A percentile compares a stretch with the other conserved stretches of the same genome.
These are phyloP conservation scores for Baeospora myosura DNA, from an alignment of 1,284 basidiomycete species.

Conservation along the genomic window DNA sequence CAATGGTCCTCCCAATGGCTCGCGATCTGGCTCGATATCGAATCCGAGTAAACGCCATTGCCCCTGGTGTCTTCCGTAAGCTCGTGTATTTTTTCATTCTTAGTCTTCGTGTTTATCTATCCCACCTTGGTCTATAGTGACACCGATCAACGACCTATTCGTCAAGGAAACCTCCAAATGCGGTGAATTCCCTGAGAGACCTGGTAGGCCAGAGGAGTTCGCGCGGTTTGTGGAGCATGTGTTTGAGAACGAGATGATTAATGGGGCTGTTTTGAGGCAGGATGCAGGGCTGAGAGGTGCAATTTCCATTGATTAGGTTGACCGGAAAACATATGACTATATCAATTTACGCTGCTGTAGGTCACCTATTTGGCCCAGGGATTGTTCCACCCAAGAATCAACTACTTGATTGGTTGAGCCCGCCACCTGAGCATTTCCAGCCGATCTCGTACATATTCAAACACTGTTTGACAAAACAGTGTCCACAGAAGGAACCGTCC, in stretches of 20 bases:
- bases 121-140: background rate
- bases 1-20: slow-evolving; percentile 5
- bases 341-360: no score
- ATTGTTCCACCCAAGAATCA: no score
- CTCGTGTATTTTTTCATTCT: background rate
- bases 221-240: slow-evolving; percentile 1
- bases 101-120: background rate
- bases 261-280: slow-evolving; percentile 2
- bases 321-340: no score
- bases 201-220: slow-evolving; percentile 2
- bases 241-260: slow-evolving; percentile 1
- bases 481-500: no score
- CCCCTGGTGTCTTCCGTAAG: slow-evolving; percentile 1
- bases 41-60: slow-evolving; percentile 1
- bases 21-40: slow-evolving; percentile 5
- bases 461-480: no score
- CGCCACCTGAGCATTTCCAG: no score
- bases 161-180: slow-evolving; percentile 1
- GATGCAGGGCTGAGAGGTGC: slow-evolving; percentile 1
- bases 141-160: slow-evolving; percentile 2
- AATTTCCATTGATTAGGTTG: slow-evolving; percentile 9
- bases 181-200: background rate
- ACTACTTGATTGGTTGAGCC: no score
- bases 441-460: no score
- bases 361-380: no score